Conservation (phyloP, 768 basidiomycete genomes). For the Russula sp. region DNA sequence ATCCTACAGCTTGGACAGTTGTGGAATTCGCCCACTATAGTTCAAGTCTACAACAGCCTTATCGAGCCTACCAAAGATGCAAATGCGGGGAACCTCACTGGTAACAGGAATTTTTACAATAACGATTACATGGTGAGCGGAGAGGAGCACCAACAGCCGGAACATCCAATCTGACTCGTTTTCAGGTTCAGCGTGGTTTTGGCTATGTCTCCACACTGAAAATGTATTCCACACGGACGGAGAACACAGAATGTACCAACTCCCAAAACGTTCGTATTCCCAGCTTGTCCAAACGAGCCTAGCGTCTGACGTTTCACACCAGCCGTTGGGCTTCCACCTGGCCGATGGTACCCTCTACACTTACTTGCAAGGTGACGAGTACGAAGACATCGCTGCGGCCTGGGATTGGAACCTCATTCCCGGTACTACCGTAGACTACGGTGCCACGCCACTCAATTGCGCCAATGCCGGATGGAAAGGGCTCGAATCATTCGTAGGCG, state of each 20-base stretch:
- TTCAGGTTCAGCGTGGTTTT: slow-evolving; percentile 38
- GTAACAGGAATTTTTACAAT: slow-evolving; percentile 37
- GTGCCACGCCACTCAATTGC: slow-evolving; percentile 53
- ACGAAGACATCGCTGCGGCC: slow-evolving; percentile 66
- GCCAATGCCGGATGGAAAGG: slow-evolving; percentile 44
- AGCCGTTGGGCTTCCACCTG: slow-evolving; percentile 51
- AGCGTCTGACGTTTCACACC: neutral
- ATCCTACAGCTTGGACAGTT: slow-evolving; percentile 34
- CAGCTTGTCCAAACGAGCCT: neutral
- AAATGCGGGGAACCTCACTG: slow-evolving; percentile 35
- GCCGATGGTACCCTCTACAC: slow-evolving; percentile 64
- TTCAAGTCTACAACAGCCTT: slow-evolving; percentile 27
- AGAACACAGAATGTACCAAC: slow-evolving; percentile 39
- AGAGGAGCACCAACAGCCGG: neutral
- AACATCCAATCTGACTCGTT: neutral
- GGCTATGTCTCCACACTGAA: slow-evolving; percentile 37
- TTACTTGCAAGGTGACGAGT: slow-evolving; percentile 63
- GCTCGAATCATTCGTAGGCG: slow-evolving; percentile 60
- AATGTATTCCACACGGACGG: slow-evolving; percentile 38
- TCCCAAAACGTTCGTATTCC: slow-evolving; percentile 33
- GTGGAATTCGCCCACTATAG: slow-evolving; percentile 31
- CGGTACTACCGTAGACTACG: slow-evolving; percentile 66
- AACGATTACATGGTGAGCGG: slow-evolving; percentile 39
- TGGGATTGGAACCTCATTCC: slow-evolving; percentile 82
- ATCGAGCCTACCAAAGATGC: slow-evolving; percentile 30